Base-by-base conservation (phyloP, 78 protist species). In the Dictyostelium discoideum region DNA sequence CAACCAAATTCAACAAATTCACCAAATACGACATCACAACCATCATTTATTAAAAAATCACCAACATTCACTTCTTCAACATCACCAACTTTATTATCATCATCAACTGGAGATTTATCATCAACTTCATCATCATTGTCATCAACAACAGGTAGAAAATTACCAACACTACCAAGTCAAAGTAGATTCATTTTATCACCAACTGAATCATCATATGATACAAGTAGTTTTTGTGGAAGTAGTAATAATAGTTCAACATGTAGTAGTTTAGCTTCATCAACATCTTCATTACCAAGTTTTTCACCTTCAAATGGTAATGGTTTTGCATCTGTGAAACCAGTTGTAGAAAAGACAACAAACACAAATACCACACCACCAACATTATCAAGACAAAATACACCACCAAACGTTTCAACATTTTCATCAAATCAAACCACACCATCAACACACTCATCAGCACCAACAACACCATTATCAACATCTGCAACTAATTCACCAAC, bases 21-120 rank as follows among this genome's bases (percentile, higher is more conserved):
- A 40, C 32, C 69, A 63, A 67, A 18, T 40, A 54, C 40, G 18
- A 32, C 48, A 85, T 24, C 50, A 79, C 73, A 32, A 54, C 8
- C 48, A 29, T 5, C 42, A 54, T 29, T 29, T 46, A 18, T 46
- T 24, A 82, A 54, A 29, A 82, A 54, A 54, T 32, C 76, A 54
- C 32, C 67, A 2, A 2, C 67, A 10, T 1, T 40, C 4, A 24
- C 77, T 13, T 10, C 60, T 11, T 40, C 83, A 40, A 46, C 63
- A 3, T 39, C 81, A 54, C 87, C 87, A 84, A 29, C 11, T 86
- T 42, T 60, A 60, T 60, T 22, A 48, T 78, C 85, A 39, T 79
- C 85, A 50, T 77, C 92, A 46, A 37, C 44, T 42, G 84, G 84
- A 3, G 84, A 79, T 42, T n/a, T 79, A 79, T 50, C 84, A 79